Evolutionary conservation across 306 rosid genomes (phyloP).

Genomic region (Hippophae rhamnoides): DNA sequence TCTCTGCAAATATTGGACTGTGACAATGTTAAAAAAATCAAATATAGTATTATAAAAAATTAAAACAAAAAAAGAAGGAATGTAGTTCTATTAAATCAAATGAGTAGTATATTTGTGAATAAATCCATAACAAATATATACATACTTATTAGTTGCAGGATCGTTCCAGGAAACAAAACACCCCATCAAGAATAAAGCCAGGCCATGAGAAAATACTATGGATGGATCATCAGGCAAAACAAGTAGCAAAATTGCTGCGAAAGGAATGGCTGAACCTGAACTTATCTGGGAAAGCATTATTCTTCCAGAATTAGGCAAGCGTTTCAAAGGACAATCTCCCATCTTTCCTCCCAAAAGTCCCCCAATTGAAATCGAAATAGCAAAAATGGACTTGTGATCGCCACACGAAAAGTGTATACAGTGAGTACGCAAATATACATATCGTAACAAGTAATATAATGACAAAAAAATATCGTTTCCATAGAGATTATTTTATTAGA

Average conservation of each 20-base stretch:
- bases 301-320: constrained; percentile 61
- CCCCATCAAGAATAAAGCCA: constrained; percentile 65
- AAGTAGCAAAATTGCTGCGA: constrained; percentile 53
- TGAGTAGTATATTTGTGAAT: neutral
- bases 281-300: constrained; percentile 72
- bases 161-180: constrained; percentile 50
- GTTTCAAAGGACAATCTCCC: constrained; percentile 53
- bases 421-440: too few relatives aligned
- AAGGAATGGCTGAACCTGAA: constrained; percentile 64
- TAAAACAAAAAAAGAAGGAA: neutral
- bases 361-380: constrained; percentile 49
- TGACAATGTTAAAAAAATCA: constrained; percentile 5
- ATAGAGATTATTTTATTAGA: too few relatives aligned
- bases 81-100: too few relatives aligned
- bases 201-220: constrained; percentile 48
- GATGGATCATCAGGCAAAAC: constrained; percentile 61
- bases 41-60: neutral
- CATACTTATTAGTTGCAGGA: constrained; percentile 75
- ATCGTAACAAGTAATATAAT: too few relatives aligned
- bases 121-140: neutral
- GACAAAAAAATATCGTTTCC: too few relatives aligned
- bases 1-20: constrained; percentile 98
- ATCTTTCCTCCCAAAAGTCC: constrained; percentile 60
- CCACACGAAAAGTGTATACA: too few relatives aligned
- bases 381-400: constrained; percentile 15